These are phyloP conservation scores for Thermothelomyces thermophilus DNA, from an alignment of 2,329 filamentous ascomycete genomes.

Conservation along the genomic window DNA sequence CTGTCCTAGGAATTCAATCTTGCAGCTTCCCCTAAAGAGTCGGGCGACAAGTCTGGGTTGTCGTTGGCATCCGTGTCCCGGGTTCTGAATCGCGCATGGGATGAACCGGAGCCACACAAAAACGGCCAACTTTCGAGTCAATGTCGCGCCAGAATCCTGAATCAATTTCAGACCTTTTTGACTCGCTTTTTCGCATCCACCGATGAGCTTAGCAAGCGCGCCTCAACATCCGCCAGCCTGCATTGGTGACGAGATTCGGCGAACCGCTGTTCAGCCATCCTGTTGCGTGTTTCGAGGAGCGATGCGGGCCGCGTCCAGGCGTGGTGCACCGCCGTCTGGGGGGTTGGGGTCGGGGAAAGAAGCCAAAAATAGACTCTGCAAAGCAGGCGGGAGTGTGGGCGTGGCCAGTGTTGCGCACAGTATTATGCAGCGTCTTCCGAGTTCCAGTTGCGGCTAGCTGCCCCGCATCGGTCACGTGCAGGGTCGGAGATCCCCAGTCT, in stretches of 20 bases:
- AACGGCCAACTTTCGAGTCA: neutral
- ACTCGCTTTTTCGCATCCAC: neutral
- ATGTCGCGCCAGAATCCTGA: neutral
- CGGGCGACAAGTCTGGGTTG: too few species aligned
- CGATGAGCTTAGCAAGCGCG: neutral
- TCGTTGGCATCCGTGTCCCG: too few species aligned
- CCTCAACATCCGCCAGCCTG: neutral
- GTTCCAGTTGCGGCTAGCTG: too few species aligned
- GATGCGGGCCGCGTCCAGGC: neutral
- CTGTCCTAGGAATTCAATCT: too few species aligned
- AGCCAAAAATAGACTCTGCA: slow-evolving; percentile 20
- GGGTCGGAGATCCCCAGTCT: too few species aligned
- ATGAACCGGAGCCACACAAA: too few species aligned
- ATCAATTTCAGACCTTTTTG: neutral
- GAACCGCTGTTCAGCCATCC: neutral
- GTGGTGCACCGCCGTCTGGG: neutral
- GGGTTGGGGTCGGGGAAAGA: neutral
- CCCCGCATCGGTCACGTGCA: too few species aligned
- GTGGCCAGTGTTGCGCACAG: neutral
- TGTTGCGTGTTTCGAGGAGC: neutral
- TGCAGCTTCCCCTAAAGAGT: too few species aligned
- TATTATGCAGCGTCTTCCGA: neutral
- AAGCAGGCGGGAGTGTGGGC: slow-evolving; percentile 9
- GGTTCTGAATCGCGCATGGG: too few species aligned
- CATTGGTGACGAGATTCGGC: neutral